phyloP scores from a whole-genome alignment of 306 rosid genomes.

The Dryas alaskensis region DNA sequence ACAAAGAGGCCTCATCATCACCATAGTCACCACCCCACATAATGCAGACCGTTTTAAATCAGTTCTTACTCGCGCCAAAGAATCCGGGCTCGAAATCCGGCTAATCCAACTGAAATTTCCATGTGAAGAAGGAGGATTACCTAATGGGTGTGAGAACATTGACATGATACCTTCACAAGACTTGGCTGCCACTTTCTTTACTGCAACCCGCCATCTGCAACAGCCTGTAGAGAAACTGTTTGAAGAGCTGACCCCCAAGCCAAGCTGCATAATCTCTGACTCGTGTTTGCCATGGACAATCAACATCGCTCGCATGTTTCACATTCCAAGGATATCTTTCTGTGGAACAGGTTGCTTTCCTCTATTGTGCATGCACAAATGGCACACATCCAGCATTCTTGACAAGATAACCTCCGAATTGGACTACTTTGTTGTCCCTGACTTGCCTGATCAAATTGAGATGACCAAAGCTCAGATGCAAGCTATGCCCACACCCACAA shows the following conservation, averaged over 20 bases:
- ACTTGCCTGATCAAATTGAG: slow-evolving; percentile 12
- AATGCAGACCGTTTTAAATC: slow-evolving; percentile 31
- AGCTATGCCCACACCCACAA: neutral
- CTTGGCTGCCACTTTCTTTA: slow-evolving; percentile 24
- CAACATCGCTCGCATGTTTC: slow-evolving; percentile 4
- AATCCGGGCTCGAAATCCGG: slow-evolving; percentile 25
- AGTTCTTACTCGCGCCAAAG: slow-evolving; percentile 12
- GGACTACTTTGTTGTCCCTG: slow-evolving; percentile 18
- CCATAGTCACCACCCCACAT: slow-evolving; percentile 34
- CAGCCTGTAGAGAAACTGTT: slow-evolving; percentile 38
- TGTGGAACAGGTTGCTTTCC: neutral
- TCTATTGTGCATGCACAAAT: neutral
- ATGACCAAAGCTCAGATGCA: slow-evolving; percentile 15
- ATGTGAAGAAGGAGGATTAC: slow-evolving; percentile 39
- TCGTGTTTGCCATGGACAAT: slow-evolving; percentile 37
- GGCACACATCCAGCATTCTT: neutral
- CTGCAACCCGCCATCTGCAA: slow-evolving; percentile 29
- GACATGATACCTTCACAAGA: slow-evolving; percentile 53
- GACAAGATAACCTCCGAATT: neutral
- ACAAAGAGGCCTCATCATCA: slow-evolving; percentile 20
- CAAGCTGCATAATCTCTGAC: slow-evolving; percentile 63
- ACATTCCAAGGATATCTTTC: slow-evolving; percentile 23
- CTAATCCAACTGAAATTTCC: slow-evolving; percentile 25
- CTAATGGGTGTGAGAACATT: slow-evolving; percentile 58
- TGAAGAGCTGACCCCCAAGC: slow-evolving; percentile 35